These are phyloP conservation scores for Fragaria iinumae DNA, from an alignment of 306 rosid genomes.

Conservation along the genomic window DNA sequence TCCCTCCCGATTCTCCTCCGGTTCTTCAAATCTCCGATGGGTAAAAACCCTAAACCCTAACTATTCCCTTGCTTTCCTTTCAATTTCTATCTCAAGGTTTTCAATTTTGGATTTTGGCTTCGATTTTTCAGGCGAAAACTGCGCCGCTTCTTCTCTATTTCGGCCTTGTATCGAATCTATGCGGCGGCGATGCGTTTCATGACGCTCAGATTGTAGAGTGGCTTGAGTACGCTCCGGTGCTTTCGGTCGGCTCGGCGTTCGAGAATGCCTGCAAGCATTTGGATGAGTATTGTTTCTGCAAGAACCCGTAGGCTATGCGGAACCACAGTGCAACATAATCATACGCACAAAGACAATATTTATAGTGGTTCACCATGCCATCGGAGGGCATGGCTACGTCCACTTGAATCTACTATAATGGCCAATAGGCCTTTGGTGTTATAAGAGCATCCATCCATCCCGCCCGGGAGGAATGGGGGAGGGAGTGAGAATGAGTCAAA, in stretches of 20 bases:
- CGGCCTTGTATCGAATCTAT: constrained; percentile 59
- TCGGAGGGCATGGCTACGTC: too few relatives aligned
- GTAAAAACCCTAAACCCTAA: constrained; percentile 25
- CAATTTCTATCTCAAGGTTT: neutral
- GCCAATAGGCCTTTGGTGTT: too few relatives aligned
- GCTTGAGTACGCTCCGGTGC: constrained; percentile 71
- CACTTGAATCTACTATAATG: too few relatives aligned
- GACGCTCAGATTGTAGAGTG: constrained; percentile 72
- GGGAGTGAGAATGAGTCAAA: too few relatives aligned
- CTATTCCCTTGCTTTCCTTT: neutral
- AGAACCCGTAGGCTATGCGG: too few relatives aligned
- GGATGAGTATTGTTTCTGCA: too few relatives aligned
- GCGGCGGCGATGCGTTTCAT: constrained; percentile 59
- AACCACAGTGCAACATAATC: too few relatives aligned
- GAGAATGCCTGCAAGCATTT: constrained; percentile 74
- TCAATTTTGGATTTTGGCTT: neutral
- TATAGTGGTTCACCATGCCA: too few relatives aligned
- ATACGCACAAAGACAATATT: too few relatives aligned
- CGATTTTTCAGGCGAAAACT: constrained; percentile 48
- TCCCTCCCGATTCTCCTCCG: constrained; percentile 53
- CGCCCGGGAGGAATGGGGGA: too few relatives aligned
- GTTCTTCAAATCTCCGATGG: constrained; percentile 54
- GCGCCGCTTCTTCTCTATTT: constrained; percentile 71
- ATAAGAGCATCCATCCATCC: too few relatives aligned
- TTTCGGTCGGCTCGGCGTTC: constrained; percentile 75